Evolutionary conservation across 2,329 filamentous ascomycete species (phyloP).

Genomic region (Fusarium transvaalense): DNA sequence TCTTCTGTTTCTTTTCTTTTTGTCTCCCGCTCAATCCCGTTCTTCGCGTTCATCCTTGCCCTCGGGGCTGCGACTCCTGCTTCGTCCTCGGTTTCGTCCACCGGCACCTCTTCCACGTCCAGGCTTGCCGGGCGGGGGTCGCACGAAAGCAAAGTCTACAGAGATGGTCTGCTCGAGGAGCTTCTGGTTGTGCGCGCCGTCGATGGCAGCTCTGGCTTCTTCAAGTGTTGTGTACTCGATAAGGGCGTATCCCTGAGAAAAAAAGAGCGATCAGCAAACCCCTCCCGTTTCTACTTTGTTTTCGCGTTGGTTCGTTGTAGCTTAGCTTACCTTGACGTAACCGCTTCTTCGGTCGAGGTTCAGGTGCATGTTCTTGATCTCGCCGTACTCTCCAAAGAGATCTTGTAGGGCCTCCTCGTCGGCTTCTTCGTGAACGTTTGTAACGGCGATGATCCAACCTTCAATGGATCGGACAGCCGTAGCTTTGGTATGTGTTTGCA

Average conservation of each 20-base stretch:
- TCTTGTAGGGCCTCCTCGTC: slow-evolving; percentile 86
- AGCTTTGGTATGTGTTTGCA: slow-evolving; percentile 79
- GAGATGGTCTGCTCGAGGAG: slow-evolving; percentile 83
- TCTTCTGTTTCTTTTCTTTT: slow-evolving; percentile 1
- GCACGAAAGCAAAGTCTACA: slow-evolving; percentile 88
- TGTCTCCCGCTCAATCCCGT: slow-evolving; percentile 43
- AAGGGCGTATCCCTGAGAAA: slow-evolving; percentile 78
- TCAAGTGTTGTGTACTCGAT: slow-evolving; percentile 86
- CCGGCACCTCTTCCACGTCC: slow-evolving; percentile 56
- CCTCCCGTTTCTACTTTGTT: not conserved
- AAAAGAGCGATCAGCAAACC: not conserved
- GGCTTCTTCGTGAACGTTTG: slow-evolving; percentile 89
- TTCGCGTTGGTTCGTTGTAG: too few species aligned
- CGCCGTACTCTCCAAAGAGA: slow-evolving; percentile 84
- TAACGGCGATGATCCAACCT: slow-evolving; percentile 89
- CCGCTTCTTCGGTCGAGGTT: slow-evolving; percentile 86
- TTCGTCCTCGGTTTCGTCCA: slow-evolving; percentile 60
- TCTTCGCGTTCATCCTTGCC: slow-evolving; percentile 53
- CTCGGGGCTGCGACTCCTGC: slow-evolving; percentile 63
- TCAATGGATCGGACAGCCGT: slow-evolving; percentile 88
- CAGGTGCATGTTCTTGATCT: slow-evolving; percentile 88
- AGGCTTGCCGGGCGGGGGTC: slow-evolving; percentile 73
- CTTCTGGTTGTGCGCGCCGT: slow-evolving; percentile 81
- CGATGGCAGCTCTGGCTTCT: slow-evolving; percentile 85
- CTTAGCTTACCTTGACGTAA: slow-evolving; percentile 80